Conservation (phyloP, 345 rosid species). For the Nephelium lappaceum region DNA sequence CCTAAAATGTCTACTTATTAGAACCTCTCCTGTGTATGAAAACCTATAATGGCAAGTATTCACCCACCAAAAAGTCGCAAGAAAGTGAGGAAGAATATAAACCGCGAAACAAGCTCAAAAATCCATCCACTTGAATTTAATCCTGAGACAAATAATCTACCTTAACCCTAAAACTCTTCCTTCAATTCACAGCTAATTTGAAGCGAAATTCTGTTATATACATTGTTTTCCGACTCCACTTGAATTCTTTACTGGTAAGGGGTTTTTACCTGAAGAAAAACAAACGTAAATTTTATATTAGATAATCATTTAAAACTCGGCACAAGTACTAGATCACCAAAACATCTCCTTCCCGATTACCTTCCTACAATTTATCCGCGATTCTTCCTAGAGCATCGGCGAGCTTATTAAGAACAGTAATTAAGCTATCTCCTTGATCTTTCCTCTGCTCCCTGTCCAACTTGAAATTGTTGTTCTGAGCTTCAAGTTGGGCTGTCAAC, state of each 20-base stretch:
- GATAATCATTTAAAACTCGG: background rate
- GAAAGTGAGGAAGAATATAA: conserved; percentile 21
- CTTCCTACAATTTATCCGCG: conserved; percentile 78
- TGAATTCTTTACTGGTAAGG: background rate
- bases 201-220: conserved; percentile 34
- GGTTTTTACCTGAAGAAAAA: background rate
- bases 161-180: conserved; percentile 15
- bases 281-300: background rate
- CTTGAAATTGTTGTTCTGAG: conserved; percentile 67
- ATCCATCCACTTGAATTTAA: conserved; percentile 13
- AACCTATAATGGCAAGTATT: conserved; percentile 10
- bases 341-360: background rate
- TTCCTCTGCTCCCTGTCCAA: conserved; percentile 88
- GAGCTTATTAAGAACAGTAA: conserved; percentile 81
- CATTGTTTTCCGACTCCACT: conserved; percentile 23
- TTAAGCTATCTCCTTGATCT: conserved; percentile 65
- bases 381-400: conserved; percentile 88
- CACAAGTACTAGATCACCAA: background rate
- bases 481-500: conserved; percentile 80
- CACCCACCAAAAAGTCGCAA: conserved; percentile 14
- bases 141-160: conserved; percentile 27
- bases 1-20: conserved; percentile 27
- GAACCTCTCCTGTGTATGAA: conserved; percentile 16
- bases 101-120: background rate
- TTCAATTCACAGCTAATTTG: conserved; percentile 18